A percentile compares a stretch with the other conserved stretches of the same genome.
Evolutionary conservation across 306 rosid species (phyloP).

Genomic region (Rosa lucieae): DNA sequence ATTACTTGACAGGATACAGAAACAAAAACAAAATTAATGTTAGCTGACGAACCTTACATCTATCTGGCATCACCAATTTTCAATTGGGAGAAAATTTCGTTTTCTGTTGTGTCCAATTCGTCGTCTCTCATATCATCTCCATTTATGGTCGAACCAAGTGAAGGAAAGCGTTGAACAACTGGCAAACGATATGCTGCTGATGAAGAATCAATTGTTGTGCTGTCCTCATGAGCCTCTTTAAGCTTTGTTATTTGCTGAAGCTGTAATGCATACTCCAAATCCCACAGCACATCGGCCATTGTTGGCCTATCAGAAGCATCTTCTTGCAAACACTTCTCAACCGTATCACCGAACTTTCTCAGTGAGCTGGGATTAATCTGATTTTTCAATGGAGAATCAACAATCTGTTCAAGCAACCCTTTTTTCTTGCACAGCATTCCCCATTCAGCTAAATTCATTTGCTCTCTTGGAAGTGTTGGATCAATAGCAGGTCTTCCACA

Average conservation of each 20-base stretch:
- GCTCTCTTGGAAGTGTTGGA: slow-evolving; percentile 41
- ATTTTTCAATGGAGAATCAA: slow-evolving; percentile 41
- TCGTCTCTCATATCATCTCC: slow-evolving; percentile 17
- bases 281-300: slow-evolving; percentile 60
- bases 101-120: slow-evolving; percentile 1
- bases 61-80: slow-evolving; percentile 30
- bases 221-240: slow-evolving; percentile 45
- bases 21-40: neutral
- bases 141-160: slow-evolving; percentile 20
- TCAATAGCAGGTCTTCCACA: slow-evolving; percentile 54
- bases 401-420: slow-evolving; percentile 42
- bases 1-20: neutral
- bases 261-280: slow-evolving; percentile 53
- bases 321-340: slow-evolving; percentile 46
- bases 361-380: slow-evolving; percentile 45
- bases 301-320: slow-evolving; percentile 42
- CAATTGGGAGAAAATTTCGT: slow-evolving; percentile 39
- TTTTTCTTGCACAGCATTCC: slow-evolving; percentile 47
- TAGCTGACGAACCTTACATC: neutral
- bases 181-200: slow-evolving; percentile 19
- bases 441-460: slow-evolving; percentile 54
- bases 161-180: slow-evolving; percentile 25
- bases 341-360: slow-evolving; percentile 43
- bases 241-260: slow-evolving; percentile 40
- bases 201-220: slow-evolving; percentile 28